Conservation (phyloP, 1,139 yeast genomes). For the Groenewaldozyma auringiensis region DNA sequence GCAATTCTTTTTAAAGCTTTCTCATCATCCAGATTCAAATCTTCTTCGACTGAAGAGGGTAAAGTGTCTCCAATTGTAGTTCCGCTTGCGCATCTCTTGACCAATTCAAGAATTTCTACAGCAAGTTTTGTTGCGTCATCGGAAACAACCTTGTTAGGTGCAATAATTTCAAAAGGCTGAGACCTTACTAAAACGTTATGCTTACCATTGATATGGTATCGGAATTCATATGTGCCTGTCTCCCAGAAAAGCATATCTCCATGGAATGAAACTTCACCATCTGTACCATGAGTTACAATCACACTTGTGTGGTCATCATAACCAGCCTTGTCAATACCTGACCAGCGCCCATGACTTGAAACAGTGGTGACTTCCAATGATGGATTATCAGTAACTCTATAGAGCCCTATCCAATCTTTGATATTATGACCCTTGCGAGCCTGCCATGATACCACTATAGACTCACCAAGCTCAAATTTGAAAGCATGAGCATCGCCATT, state of each 20-base stretch:
- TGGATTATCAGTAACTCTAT: conserved; percentile 54
- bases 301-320: conserved; percentile 25
- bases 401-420: conserved; percentile 75
- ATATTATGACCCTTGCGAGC: conserved; percentile 41
- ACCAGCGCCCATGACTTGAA: conserved; percentile 68
- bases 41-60: conserved; percentile 21
- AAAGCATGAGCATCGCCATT: conserved; percentile 8
- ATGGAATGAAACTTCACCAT: conserved; percentile 48
- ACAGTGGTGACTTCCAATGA: conserved; percentile 54
- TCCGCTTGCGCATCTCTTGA: conserved; percentile 21
- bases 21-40: conserved; percentile 18
- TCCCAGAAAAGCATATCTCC: conserved; percentile 54
- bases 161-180: conserved; percentile 59
- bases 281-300: conserved; percentile 24
- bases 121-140: conserved; percentile 29
- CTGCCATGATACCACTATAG: conserved; percentile 51
- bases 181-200: conserved; percentile 67
- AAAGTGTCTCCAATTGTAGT: conserved; percentile 12
- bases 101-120: conserved; percentile 20
- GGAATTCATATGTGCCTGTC: conserved; percentile 66
- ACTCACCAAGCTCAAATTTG: conserved; percentile 34
- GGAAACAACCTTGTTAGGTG: conserved; percentile 37
- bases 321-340: conserved; percentile 38
- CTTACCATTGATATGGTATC: conserved; percentile 63
- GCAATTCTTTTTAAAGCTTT: conserved; percentile 25